Conservation (phyloP, 805 yeast species). For the Wickerhamomyces rabaulensis region DNA sequence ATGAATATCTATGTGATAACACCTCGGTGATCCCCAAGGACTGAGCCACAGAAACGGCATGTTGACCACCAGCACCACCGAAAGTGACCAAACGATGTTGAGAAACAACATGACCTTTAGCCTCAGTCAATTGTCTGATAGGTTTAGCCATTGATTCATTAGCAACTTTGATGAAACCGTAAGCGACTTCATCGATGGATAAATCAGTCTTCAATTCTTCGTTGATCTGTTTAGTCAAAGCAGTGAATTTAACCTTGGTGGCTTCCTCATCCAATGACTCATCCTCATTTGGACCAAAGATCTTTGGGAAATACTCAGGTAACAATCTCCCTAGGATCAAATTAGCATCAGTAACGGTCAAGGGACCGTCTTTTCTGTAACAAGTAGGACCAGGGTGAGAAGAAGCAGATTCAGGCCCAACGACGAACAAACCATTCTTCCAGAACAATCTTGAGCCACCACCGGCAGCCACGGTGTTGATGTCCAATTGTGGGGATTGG, state of each 20-base stretch:
- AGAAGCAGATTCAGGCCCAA: conserved; percentile 84
- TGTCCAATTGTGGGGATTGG: conserved; percentile 80
- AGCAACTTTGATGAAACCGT: conserved; percentile 79
- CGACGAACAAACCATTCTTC: conserved; percentile 68
- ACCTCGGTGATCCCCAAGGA: conserved; percentile 64
- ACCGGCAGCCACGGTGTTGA: conserved; percentile 81
- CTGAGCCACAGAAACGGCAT: conserved; percentile 72
- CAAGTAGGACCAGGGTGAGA: conserved; percentile 91
- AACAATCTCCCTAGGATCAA: conserved; percentile 64
- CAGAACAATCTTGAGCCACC: conserved; percentile 70
- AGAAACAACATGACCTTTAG: conserved; percentile 66
- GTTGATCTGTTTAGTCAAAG: conserved; percentile 54
- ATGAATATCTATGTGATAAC: conserved; percentile 74
- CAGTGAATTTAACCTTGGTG: conserved; percentile 44
- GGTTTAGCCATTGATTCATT: conserved; percentile 91
- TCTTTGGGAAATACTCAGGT: conserved; percentile 73
- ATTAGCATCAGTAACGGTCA: conserved; percentile 85
- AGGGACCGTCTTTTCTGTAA: conserved; percentile 78
- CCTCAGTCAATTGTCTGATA: conserved; percentile 77
- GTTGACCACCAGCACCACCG: conserved; percentile 96
- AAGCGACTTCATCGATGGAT: conserved; percentile 65
- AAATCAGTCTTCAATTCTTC: conserved; percentile 31
- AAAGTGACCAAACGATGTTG: conserved; percentile 73
- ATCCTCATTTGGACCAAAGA: conserved; percentile 78
- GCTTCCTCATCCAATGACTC: conserved; percentile 58